Conservation (phyloP, 2,329 filamentous ascomycete species). For the Alternaria tenuissima region DNA sequence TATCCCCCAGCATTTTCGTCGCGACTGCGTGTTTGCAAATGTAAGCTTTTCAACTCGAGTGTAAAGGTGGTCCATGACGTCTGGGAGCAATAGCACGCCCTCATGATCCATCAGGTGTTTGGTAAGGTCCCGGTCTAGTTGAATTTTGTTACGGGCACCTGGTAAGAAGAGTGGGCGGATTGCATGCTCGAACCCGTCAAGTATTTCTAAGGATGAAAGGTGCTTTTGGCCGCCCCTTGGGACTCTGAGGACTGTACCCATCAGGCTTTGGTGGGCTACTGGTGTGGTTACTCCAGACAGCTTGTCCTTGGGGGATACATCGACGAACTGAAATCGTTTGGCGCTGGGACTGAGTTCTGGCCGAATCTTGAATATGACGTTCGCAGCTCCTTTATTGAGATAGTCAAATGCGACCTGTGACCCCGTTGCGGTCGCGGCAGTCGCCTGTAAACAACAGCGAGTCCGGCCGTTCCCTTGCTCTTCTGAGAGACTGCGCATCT, state of each 20-base stretch:
- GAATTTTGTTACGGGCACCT: constrained; percentile 10
- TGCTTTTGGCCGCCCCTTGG: constrained; percentile 42
- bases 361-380: constrained; percentile 42
- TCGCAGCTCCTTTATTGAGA: constrained; percentile 47
- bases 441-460: constrained; percentile 26
- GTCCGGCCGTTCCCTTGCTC: constrained; percentile 10
- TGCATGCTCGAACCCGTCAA: constrained; percentile 35
- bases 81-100: constrained; percentile 23
- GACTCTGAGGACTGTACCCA: constrained; percentile 39
- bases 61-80: constrained; percentile 23
- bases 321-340: constrained; percentile 27
- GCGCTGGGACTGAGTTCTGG: constrained; percentile 12
- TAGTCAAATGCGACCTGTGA: constrained; percentile 31
- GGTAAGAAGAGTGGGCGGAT: constrained; percentile 41
- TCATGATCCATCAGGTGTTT: constrained; percentile 33
- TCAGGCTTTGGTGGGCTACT: constrained; percentile 17
- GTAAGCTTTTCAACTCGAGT: constrained; percentile 10
- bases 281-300: constrained; percentile 9
- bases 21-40: constrained; percentile 9
- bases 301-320: constrained; percentile 12
- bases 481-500: constrained; percentile 16
- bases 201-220: constrained; percentile 33
- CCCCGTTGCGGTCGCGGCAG: constrained; percentile 3
- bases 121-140: constrained; percentile 15
- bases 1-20: constrained; percentile 29